Evolutionary conservation across 768 basidiomycete species (phyloP).

Genomic region (Rhodosporidiobolus sp.): DNA sequence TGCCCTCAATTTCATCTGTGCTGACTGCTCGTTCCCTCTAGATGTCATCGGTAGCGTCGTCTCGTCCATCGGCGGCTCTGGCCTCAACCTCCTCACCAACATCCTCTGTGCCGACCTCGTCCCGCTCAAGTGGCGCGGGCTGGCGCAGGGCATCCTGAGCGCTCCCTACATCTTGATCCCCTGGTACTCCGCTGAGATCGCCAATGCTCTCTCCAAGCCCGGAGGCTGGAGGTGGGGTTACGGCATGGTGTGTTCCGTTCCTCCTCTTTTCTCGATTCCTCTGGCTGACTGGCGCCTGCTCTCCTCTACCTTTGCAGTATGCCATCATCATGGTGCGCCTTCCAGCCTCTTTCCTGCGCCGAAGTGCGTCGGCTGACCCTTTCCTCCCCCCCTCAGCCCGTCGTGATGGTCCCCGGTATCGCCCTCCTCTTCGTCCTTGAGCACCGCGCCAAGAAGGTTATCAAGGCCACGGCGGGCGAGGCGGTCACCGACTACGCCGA

Average conservation of each 20-base stretch:
- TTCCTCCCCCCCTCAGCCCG: background rate
- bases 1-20: no score
- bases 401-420: slow-evolving; percentile 9
- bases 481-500: slow-evolving; percentile 5
- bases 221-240: no score
- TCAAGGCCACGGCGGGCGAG: background rate
- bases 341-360: background rate
- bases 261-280: no score
- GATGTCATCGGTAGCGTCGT: slow-evolving; percentile 44
- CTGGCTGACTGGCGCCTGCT: no score
- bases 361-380: background rate
- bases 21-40: no score
- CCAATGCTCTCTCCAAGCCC: no score
- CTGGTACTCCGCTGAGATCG: slow-evolving; percentile 13
- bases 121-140: slow-evolving; percentile 48
- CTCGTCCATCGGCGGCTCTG: slow-evolving; percentile 45
- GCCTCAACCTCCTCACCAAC: slow-evolving; percentile 43
- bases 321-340: slow-evolving; percentile 14
- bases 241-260: no score
- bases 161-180: slow-evolving; percentile 46
- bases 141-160: slow-evolving; percentile 44
- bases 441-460: background rate
- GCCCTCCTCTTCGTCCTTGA: slow-evolving; percentile 19
- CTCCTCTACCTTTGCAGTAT: no score
- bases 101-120: slow-evolving; percentile 48